Base-by-base conservation (phyloP, 768 basidiomycete species). In the Pulveroboletus ravenelii region DNA sequence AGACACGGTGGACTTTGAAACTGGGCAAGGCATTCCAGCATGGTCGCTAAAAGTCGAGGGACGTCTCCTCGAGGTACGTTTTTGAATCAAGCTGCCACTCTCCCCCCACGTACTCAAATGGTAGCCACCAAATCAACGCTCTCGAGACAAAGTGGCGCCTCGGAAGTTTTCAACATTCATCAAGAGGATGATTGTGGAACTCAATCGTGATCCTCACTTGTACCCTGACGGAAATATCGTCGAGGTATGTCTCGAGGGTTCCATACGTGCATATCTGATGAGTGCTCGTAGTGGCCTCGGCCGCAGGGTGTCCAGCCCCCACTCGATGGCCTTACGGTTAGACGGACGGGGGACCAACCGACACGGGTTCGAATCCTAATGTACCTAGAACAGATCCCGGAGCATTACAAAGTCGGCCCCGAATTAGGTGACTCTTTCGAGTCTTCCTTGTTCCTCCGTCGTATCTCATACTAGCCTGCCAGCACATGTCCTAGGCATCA, bases 41-140 rank as follows among this genome's bases (percentile, higher is more conserved):
- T 97, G 92, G 92, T 76, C 81, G 34, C 74, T 97, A 51, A 87
- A 81, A 64, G 77, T 96, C 36, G 94, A 97, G 58, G 93, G 93
- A 2, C 78, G 93, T 42, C 64, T 97, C 47, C 72, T 97, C 6
- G 88, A 89, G 78, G 88, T 85, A 51, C 46, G 80, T 71, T 3
- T 32, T 40, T 37, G 5, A 18, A 7, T 41, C 34, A 8, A 6
- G 5, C 4, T 17, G 20, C 20, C 7, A 29, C 6, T 36, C 13
- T 44, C 2, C 5, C 2, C 4, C 15, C 9, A 38, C 45, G 31
- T 45, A 12, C 29, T 49, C 8, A 50, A 9, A 41, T 2, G 39
- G 1, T 6, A 88, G 85, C 70, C 74, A 18, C 75, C 79, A 1
- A 84, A 82, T 57, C 80, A 81, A 59, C 72, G 85, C 51, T 72